These are phyloP conservation scores for Metschnikowia rubicola DNA, from an alignment of 805 yeast species.

Conservation along the genomic window DNA sequence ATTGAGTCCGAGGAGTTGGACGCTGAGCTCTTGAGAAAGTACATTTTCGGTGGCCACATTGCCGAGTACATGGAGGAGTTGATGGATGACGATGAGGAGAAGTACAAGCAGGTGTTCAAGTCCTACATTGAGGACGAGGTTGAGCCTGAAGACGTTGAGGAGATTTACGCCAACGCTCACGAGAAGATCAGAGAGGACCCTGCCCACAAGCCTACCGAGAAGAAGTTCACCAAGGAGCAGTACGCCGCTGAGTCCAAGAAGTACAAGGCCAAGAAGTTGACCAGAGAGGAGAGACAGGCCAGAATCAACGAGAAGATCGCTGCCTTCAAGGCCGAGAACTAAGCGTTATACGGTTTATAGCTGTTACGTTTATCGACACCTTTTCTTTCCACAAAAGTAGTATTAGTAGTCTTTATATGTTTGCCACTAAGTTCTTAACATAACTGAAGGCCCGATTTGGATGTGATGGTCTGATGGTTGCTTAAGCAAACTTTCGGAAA, in stretches of 20 bases:
- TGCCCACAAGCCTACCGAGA: slow-evolving; percentile 79
- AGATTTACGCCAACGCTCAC: slow-evolving; percentile 91
- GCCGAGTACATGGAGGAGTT: slow-evolving; percentile 99
- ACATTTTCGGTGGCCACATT: slow-evolving; percentile 99
- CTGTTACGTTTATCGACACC: neutral
- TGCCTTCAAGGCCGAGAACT: slow-evolving; percentile 65
- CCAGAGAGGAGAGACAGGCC: slow-evolving; percentile 88
- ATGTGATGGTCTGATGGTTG: too few relatives aligned
- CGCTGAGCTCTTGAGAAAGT: slow-evolving; percentile 94
- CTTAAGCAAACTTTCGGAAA: too few relatives aligned
- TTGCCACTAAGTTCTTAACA: too few relatives aligned
- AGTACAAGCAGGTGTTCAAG: slow-evolving; percentile 94
- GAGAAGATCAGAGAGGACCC: slow-evolving; percentile 97
- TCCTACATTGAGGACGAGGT: slow-evolving; percentile 94
- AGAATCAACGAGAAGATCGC: slow-evolving; percentile 92
- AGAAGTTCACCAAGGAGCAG: slow-evolving; percentile 95
- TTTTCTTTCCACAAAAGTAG: neutral
- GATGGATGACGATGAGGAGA: slow-evolving; percentile 99
- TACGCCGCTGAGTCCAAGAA: slow-evolving; percentile 96
- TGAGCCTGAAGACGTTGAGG: slow-evolving; percentile 96
- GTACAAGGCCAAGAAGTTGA: slow-evolving; percentile 82
- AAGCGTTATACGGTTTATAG: slow-evolving; percentile 12
- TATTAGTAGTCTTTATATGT: too few relatives aligned
- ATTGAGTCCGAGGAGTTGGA: slow-evolving; percentile 97
- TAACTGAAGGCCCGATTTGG: too few relatives aligned